Percentiles rank a stretch among this genome's conserved stretches.
Conservation (phyloP, 2,329 filamentous ascomycete genomes). For the Paecilomyces sp. region DNA sequence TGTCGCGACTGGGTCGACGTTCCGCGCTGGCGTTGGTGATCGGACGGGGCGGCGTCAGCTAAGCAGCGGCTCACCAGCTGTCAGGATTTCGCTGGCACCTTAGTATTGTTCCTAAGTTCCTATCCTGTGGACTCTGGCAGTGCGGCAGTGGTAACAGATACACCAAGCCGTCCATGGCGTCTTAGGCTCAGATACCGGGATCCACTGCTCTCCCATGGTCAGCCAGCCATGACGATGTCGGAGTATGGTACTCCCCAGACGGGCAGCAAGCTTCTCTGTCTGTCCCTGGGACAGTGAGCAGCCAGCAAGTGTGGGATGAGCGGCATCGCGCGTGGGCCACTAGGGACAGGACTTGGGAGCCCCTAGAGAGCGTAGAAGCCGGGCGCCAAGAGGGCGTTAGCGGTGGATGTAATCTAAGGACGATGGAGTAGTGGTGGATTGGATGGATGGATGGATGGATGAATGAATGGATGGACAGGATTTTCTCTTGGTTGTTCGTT, state of each 20-base stretch:
- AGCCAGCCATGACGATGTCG: background rate
- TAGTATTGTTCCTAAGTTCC: background rate
- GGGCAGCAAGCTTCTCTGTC: background rate
- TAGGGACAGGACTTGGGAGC: background rate
- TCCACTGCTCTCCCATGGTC: background rate
- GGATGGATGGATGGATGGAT: slow-evolving; percentile 1
- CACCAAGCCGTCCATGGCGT: background rate
- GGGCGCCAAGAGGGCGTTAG: background rate
- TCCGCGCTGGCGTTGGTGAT: background rate
- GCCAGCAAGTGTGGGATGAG: background rate
- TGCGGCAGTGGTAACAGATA: background rate
- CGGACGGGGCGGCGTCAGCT: background rate
- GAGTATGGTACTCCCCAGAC: background rate
- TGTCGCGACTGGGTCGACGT: background rate
- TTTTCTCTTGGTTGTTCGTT: too few species aligned
- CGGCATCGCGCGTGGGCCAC: background rate
- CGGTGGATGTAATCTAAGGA: background rate
- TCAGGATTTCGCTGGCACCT: background rate
- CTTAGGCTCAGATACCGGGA: background rate
- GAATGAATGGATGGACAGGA: background rate
- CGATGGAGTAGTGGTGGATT: background rate
- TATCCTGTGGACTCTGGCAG: background rate
- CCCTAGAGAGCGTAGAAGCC: background rate
- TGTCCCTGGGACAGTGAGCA: background rate
- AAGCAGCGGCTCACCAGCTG: background rate